Base-by-base conservation (phyloP, 2,329 filamentous ascomycete genomes). In the Aspergillus melleus region DNA sequence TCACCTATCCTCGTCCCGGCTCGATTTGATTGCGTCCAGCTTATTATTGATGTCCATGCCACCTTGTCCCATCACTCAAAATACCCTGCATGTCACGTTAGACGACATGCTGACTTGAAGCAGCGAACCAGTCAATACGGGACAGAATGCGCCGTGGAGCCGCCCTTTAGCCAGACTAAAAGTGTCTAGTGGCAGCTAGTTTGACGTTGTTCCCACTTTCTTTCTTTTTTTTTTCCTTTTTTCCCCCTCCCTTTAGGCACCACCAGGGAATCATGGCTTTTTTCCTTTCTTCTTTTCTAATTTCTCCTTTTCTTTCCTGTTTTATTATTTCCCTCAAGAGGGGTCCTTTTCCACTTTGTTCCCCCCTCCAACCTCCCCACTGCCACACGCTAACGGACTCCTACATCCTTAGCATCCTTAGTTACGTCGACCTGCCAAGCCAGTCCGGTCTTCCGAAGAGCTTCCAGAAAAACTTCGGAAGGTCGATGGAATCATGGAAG, bases 401-500 rank as follows among this genome's bases (percentile, higher is more conserved):
- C 50, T 57, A 52, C 59, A 60, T 55, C 42, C 52, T 52, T 47
- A 46, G 42, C 19, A 30, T 16, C 39, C 16, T 49, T 52, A 54
- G 42, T 60, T 12, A 36, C 30, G 42, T 49, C 36, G 32, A 36
- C 30, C 47, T 54, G 65, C 65, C 62, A 67, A 65, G 56, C 52
- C 49, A 55, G 55, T 56, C 59, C 60, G 61, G 64, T 49, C 59
- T 65, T 67, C 65, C 55, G 57, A 16, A 55, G 60, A 58, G 56
- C 66, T 68, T 68, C 64, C 62, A 65, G 64, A 65, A 65, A 47
- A 57, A 58, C 14, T 54, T 61, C 53, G 58, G 60, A 62, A 65
- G 51, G 39, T 39, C 30, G 22, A 62, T 62, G 62, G 62, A 61
- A 62, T 29, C n/a, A 62, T 62, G 62, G 62, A 61, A 62, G 62